Conservation (phyloP, 2,329 filamentous ascomycete species). For the Fusarium decemcellulare region DNA sequence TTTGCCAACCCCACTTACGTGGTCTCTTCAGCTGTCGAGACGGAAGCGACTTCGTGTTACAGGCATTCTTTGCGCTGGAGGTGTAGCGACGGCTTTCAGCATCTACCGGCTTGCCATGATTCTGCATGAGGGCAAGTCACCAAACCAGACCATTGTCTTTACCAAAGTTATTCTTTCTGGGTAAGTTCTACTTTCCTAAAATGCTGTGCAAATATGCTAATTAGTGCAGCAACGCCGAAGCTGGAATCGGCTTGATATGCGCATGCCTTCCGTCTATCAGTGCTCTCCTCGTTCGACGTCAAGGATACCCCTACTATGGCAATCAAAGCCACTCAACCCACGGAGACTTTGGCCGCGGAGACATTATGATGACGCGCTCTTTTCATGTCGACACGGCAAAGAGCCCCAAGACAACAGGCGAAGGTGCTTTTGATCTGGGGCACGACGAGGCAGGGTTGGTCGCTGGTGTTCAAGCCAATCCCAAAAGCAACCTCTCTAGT, state of each 20-base stretch:
- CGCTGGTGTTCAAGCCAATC: constrained; percentile 27
- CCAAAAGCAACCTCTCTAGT: constrained; percentile 24
- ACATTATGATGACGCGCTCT: constrained; percentile 50
- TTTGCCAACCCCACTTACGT: constrained; percentile 31
- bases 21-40: constrained; percentile 31
- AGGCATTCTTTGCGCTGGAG: constrained; percentile 38
- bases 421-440: constrained; percentile 28
- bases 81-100: constrained; percentile 34
- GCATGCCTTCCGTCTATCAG: constrained; percentile 39
- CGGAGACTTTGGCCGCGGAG: constrained; percentile 31
- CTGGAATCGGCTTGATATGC: constrained; percentile 34
- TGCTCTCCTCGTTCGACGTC: constrained; percentile 31
- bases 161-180: constrained; percentile 38
- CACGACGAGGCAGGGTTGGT: constrained; percentile 44
- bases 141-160: constrained; percentile 35
- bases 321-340: constrained; percentile 34
- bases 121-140: constrained; percentile 22
- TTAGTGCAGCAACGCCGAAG: constrained; percentile 30
- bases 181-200: background rate
- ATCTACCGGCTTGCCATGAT: constrained; percentile 36
- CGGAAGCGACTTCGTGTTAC: constrained; percentile 33
- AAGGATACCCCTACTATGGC: constrained; percentile 43
- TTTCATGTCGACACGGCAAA: constrained; percentile 45
- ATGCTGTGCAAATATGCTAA: fast-evolving
- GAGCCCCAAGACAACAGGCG: constrained; percentile 21